These are phyloP conservation scores for Penicillium brevicompactum DNA, from an alignment of 2,329 filamentous ascomycete species.

Conservation along the genomic window DNA sequence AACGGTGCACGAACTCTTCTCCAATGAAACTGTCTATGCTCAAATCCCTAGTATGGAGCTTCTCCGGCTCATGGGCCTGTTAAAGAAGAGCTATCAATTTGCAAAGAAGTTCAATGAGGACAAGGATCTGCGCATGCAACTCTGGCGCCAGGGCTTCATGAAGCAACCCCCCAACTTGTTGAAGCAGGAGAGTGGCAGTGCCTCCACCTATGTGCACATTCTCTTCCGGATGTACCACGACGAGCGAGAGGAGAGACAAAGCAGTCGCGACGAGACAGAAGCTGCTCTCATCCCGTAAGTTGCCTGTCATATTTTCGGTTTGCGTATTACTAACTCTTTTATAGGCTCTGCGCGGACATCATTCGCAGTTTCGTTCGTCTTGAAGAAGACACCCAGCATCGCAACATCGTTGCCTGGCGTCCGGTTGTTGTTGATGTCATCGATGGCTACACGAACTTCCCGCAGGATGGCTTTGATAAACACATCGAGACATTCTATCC, in stretches of 20 bases:
- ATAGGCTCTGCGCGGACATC: conserved; percentile 84
- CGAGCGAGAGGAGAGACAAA: conserved; percentile 76
- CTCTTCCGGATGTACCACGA: conserved; percentile 97
- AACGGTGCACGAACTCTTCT: conserved; percentile 97
- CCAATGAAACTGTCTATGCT: conserved; percentile 90
- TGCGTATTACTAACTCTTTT: conserved; percentile 2
- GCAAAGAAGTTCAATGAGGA: conserved; percentile 97
- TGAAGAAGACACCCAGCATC: conserved; percentile 94
- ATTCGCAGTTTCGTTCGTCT: conserved; percentile 80
- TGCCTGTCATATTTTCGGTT: neutral
- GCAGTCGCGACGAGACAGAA: conserved; percentile 81
- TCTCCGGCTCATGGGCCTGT: conserved; percentile 84
- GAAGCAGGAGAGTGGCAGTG: conserved; percentile 92
- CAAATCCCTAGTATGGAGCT: conserved; percentile 91
- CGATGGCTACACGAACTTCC: conserved; percentile 87
- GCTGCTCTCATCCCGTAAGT: conserved; percentile 79
- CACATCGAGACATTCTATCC: conserved; percentile 86
- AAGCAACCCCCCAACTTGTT: conserved; percentile 96
- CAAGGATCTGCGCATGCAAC: conserved; percentile 87
- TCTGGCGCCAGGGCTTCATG: conserved; percentile 99
- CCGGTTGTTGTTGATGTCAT: conserved; percentile 96
- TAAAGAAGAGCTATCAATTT: conserved; percentile 96
- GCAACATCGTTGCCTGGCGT: conserved; percentile 95
- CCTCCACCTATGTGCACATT: conserved; percentile 93
- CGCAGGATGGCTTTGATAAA: conserved; percentile 73